Base-by-base conservation (phyloP, 345 rosid species). In the Trapa bicornis region DNA sequence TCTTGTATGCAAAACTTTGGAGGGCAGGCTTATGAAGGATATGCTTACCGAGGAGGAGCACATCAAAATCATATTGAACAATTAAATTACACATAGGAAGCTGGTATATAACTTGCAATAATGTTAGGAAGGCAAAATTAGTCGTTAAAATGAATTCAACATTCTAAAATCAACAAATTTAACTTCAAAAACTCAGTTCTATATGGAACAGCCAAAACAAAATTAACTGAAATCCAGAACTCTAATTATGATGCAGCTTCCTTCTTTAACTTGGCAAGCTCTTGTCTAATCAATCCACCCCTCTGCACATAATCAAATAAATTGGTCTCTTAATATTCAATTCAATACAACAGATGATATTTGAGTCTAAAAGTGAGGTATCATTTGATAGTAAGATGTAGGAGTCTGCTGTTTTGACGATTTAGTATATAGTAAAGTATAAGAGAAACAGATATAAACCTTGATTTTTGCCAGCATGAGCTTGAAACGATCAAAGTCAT, bases 381-480 rank as follows among this genome's bases (percentile, higher is more conserved):
- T 32, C n/a, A 54, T 29, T 8, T 0, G 15, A 57, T 10, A 57
- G 9, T 29, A 22, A 22, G 29, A 22, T 22, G 29, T 22, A 22
- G 29, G 29, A 22, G 29, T 22, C 29, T 22, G 29, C 29, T 22
- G 29, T 22, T 22, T 22, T 22, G 29, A 22, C 29, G 29, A 22
- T 22, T 22, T 22, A 22, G 29, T 22, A 22, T 22, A 68, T 6
- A 41, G 14, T 33, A 16, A 11, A 57, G 37, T 1, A 65, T 5
- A 66, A 35, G 58, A 47, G n/a, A 17, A n/a, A 66, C 6, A 53
- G 36, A 45, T 3, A 4, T 79, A 17, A n/a, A 87, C 93, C 97
- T 91, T 91, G 81, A 91, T 88, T 83, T 83, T 88, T 12, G 97
- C 93, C 80, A 91, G 50, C 97, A 91, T 91, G 72, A 89, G 37